phyloP scores from a whole-genome alignment of 331 rosid species.

The Erythrophleum ivorense region DNA sequence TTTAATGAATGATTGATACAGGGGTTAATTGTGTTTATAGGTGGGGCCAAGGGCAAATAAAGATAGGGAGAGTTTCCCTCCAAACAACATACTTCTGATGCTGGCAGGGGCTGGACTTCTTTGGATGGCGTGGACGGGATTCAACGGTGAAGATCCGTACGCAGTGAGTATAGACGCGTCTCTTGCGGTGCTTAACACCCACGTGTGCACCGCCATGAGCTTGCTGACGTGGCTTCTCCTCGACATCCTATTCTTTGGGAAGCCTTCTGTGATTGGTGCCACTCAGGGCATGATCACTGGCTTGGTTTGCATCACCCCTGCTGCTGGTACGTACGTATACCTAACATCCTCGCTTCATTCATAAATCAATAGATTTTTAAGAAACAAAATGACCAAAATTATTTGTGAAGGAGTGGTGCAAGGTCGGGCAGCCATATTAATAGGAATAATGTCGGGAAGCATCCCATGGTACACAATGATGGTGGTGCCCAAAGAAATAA shows the following conservation, averaged over 20 bases:
- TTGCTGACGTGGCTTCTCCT: constrained; percentile 52
- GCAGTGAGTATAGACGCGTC: constrained; percentile 47
- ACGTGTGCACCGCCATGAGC: constrained; percentile 54
- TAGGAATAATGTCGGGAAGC: constrained; percentile 56
- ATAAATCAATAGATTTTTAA: too few relatives aligned
- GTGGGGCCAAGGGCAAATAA: constrained; percentile 48
- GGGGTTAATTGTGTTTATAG: not conserved
- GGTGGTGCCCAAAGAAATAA: constrained; percentile 48
- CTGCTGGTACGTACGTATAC: constrained; percentile 34
- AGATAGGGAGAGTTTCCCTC: constrained; percentile 46
- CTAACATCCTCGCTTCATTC: too few relatives aligned
- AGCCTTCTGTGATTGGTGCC: constrained; percentile 56
- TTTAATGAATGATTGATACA: too few relatives aligned
- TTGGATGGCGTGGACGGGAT: constrained; percentile 60
- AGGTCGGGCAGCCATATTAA: constrained; percentile 53
- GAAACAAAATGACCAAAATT: too few relatives aligned
- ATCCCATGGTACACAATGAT: constrained; percentile 59
- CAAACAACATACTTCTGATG: constrained; percentile 51
- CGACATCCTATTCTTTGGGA: constrained; percentile 49
- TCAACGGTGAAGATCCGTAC: constrained; percentile 59
- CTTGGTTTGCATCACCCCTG: constrained; percentile 52
- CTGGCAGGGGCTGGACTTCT: constrained; percentile 52
- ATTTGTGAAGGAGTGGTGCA: constrained; percentile 50
- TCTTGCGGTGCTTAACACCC: constrained; percentile 58
- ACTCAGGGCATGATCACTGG: constrained; percentile 61